Base-by-base conservation (phyloP, 495 filamentous ascomycete genomes). In the Astrothelium macrocarpum region DNA sequence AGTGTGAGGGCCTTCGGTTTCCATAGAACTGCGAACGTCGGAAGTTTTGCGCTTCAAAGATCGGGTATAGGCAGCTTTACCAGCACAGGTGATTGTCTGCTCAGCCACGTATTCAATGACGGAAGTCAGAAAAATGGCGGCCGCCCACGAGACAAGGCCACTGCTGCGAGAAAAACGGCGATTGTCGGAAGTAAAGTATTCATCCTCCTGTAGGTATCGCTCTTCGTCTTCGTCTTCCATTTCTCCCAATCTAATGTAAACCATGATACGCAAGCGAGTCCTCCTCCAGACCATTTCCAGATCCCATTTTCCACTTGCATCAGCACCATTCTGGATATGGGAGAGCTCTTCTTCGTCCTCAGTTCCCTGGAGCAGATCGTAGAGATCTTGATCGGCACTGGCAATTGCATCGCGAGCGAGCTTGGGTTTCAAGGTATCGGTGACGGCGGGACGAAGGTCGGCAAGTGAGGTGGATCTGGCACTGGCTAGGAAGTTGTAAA, bases 141-240 rank as follows among this genome's bases (percentile, higher is more conserved):
- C 90, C 2, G 93, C 88, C 23, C 92, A 91, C 0, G 93, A 95
- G 53, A 97, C 88, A 49, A 89, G 81, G 29, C 87, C 90, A 10
- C 49, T 61, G 36, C 39, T 53, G 12, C 78, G 77, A 7, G 80
- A 77, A 46, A 85, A 81, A 53, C 86, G 82, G 42, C 80, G 80
- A 32, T 80, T 78, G 68, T 72, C 69, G 56, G 71, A 70, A 42
- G 83, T 80, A 12, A 83, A 79, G 4, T 89, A 79, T 46, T 86
- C 81, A 36, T 91, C 88, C 67, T 87, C 81, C 56, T 87, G 80
- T 68, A 91, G 88, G 67, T 86, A 90, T 66, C 84, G 85, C 70
- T 96, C 91, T 72, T 98, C 94, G 60, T 97, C 95, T 68, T 97
- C 90, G 76, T 96, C 92, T 74, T 99, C 95, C 82, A 99, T 85